These are phyloP conservation scores for Mycena vitilis DNA, from an alignment of 768 basidiomycete genomes.

Conservation along the genomic window DNA sequence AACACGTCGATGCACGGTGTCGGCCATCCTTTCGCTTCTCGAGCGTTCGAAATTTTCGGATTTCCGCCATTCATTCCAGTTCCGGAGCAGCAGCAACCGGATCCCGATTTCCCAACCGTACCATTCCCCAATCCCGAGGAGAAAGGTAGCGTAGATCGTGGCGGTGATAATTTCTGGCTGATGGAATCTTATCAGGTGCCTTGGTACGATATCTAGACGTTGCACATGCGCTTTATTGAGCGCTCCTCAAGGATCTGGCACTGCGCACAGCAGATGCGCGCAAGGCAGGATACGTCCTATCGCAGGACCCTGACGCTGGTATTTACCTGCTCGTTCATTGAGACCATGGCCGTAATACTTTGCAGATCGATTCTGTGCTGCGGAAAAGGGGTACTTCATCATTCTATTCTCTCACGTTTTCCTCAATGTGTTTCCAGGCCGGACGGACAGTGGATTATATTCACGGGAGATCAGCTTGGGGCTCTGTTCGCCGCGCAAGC, in stretches of 20 bases:
- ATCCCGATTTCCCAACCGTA: constrained; percentile 90
- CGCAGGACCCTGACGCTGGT: constrained; percentile 84
- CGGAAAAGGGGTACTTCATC: constrained; percentile 68
- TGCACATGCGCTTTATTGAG: constrained; percentile 1
- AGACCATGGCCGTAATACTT: too few relatives aligned
- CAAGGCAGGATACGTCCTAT: constrained; percentile 74
- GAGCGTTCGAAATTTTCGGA: constrained; percentile 69
- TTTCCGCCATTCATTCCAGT: constrained; percentile 73
- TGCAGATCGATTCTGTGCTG: constrained; percentile 82
- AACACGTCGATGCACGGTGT: constrained; percentile 96
- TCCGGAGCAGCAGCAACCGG: constrained; percentile 73
- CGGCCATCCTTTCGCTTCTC: constrained; percentile 70
- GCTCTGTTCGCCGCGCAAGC: constrained; percentile 56
- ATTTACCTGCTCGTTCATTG: too few relatives aligned
- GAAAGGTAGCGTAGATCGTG: constrained; percentile 62
- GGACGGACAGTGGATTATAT: constrained; percentile 72
- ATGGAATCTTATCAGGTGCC: constrained; percentile 44
- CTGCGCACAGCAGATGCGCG: constrained; percentile 67
- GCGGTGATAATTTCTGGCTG: constrained; percentile 41
- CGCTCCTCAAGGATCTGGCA: constrained; percentile 66
- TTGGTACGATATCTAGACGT: constrained; percentile 47
- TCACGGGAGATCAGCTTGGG: constrained; percentile 91
- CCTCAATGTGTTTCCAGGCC: constrained; percentile 42
- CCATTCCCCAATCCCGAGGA: constrained; percentile 92
- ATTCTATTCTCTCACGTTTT: constrained; percentile 12